These are phyloP conservation scores for Aspergillus sp. DNA, from an alignment of 2,329 filamentous ascomycete genomes.

Conservation along the genomic window DNA sequence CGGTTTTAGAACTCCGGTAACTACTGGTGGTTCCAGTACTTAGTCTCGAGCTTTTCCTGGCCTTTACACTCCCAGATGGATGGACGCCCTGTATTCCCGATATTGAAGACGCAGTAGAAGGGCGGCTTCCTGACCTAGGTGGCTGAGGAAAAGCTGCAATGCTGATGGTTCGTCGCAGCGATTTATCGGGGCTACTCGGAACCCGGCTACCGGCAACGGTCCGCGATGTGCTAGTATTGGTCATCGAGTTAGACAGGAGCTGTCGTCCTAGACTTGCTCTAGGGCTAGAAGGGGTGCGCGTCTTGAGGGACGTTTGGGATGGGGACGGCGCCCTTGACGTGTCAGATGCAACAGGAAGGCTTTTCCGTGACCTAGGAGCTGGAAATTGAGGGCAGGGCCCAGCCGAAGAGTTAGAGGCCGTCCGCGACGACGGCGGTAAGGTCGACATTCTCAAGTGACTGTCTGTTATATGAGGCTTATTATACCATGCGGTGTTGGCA, in stretches of 20 bases:
- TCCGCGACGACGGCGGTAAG: conserved; percentile 65
- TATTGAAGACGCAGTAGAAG: conserved; percentile 58
- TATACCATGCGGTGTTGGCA: background rate
- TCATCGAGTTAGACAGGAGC: conserved; percentile 50
- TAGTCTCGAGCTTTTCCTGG: conserved; percentile 58
- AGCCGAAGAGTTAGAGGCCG: conserved; percentile 66
- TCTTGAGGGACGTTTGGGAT: conserved; percentile 54
- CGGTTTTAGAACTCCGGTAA: conserved; percentile 56
- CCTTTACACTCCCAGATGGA: conserved; percentile 45
- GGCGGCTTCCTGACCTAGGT: conserved; percentile 68
- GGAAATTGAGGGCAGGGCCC: conserved; percentile 74
- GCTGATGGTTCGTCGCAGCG: conserved; percentile 83
- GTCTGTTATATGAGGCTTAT: background rate
- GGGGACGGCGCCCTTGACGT: conserved; percentile 46
- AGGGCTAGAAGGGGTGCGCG: conserved; percentile 61
- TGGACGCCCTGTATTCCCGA: conserved; percentile 37
- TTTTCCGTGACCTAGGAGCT: conserved; percentile 70
- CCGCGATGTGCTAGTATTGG: conserved; percentile 59
- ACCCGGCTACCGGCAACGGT: conserved; percentile 59
- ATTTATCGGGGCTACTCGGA: conserved; percentile 60
- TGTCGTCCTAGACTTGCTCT: conserved; percentile 55
- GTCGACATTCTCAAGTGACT: conserved; percentile 50
- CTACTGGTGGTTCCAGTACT: conserved; percentile 57
- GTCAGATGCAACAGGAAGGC: conserved; percentile 54
- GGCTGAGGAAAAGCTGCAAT: conserved; percentile 93